Conservation (phyloP, 208 protist species). For the Angomonas deanei region DNA sequence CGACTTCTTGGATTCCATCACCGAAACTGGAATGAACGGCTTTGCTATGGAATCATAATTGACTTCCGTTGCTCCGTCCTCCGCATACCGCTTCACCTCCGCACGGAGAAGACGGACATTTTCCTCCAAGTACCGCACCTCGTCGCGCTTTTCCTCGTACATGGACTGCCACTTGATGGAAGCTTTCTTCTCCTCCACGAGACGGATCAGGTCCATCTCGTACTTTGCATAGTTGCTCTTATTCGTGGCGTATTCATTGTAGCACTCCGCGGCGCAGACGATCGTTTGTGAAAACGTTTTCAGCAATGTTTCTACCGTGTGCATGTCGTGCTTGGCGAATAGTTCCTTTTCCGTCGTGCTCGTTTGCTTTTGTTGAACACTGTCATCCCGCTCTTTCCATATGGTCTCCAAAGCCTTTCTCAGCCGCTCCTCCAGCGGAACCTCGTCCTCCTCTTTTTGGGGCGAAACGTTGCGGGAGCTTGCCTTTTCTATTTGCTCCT, state of each 20-base stretch:
- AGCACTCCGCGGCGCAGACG: slow-evolving; percentile 2
- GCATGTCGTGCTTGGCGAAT: not conserved
- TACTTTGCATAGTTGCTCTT: slow-evolving; percentile 20
- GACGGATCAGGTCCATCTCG: slow-evolving; percentile 24
- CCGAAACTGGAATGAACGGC: slow-evolving; percentile 40
- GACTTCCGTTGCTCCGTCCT: slow-evolving; percentile 8
- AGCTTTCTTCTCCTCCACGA: slow-evolving; percentile 23
- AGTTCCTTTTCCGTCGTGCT: not conserved
- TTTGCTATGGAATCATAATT: slow-evolving; percentile 41
- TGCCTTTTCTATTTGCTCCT: not conserved
- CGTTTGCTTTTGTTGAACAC: not conserved
- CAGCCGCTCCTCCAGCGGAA: not conserved
- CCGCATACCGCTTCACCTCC: slow-evolving; percentile 6
- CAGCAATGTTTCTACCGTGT: not conserved
- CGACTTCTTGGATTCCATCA: not conserved
- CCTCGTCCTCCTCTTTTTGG: not conserved
- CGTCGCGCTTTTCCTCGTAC: slow-evolving; percentile 34
- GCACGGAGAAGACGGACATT: slow-evolving; percentile 23
- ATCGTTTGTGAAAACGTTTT: not conserved
- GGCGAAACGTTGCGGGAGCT: not conserved
- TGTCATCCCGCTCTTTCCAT: not conserved
- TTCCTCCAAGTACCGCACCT: slow-evolving; percentile 35
- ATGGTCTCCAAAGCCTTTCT: not conserved
- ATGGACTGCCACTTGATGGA: slow-evolving; percentile 27
- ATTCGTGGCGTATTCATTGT: not conserved